These are phyloP conservation scores for Drosera spatulata DNA, from an alignment of 179 eudicot genomes.

Conservation along the genomic window DNA sequence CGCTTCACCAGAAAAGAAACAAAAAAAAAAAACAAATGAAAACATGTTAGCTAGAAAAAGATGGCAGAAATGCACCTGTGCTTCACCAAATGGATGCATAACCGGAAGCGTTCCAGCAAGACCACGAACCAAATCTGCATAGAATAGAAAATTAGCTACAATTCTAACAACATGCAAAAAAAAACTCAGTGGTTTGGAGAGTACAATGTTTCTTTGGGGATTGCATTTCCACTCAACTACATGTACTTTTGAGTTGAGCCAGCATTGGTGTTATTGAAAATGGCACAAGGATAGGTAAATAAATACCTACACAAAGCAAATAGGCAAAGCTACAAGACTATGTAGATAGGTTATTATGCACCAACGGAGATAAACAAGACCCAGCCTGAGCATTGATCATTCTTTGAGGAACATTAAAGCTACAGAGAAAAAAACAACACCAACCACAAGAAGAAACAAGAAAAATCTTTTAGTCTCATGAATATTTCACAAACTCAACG, in stretches of 20 bases:
- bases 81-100: slow-evolving; percentile 48
- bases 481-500: slow-evolving; percentile 41
- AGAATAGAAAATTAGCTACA: not conserved
- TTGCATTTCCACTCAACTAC: not conserved
- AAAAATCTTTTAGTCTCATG: slow-evolving; percentile 62
- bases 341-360: slow-evolving; percentile 51
- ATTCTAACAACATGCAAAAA: not conserved
- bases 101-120: slow-evolving; percentile 32
- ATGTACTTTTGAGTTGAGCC: not conserved
- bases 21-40: not conserved
- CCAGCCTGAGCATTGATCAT: slow-evolving; percentile 63
- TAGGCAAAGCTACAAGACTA: slow-evolving; percentile 24
- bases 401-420: slow-evolving; percentile 88
- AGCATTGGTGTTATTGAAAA: slow-evolving; percentile 1
- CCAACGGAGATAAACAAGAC: slow-evolving; percentile 76
- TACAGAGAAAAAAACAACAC: slow-evolving; percentile 95
- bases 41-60: not conserved
- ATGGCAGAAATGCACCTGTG: slow-evolving; percentile 32
- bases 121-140: slow-evolving; percentile 31
- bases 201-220: not conserved
- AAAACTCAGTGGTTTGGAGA: not conserved
- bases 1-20: slow-evolving; percentile 27
- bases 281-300: slow-evolving; percentile 4
- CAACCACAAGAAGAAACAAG: slow-evolving; percentile 85
- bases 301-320: slow-evolving; percentile 15